Evolutionary conservation across 805 yeast species (phyloP), one percentile per base, ranked within the genome.

Genomic region (Pichia membranifaciens): DNA sequence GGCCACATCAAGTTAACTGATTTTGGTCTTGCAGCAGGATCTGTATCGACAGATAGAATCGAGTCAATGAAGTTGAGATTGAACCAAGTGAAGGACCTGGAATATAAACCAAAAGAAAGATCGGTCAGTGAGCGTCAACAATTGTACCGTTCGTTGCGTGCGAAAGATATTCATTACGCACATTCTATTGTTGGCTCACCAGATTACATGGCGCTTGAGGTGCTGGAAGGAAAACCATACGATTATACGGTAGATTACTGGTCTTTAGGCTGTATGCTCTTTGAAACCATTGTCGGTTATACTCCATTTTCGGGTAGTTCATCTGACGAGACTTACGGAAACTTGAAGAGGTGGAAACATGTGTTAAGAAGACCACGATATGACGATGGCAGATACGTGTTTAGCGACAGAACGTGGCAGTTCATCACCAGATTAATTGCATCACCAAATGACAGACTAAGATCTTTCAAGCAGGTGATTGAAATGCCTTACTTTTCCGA

Each of bases 141-240:
- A 58, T 72, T 89, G 62, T 93, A 90, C 67, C 81, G 87, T 52
- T 81, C 84, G n/a, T 64, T 83, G 46, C 79, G 95, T 55, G 84
- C 80, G 50, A 76, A 76, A 32, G 96, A 89, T 57, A 76, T 87
- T 50, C 88, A 86, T 57, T 84, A 85, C 59, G 98, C 99, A 16
- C 87, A 87, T 58, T 88, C 97, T 1, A 87, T 91, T 56, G 99
- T 93, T 15, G 99, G 99, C 1, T 86, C 96, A 5, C 99, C 99
- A 1, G 99, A 93, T 66, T 93, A 93, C 63, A 93, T 93, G 99
- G 99, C 99, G 1, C 73, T 93, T 43, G 99, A 93, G 66, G 98
- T 93, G 12, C 76, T 93, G 45, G 95, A 88, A 66, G 99, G 99
- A 7, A 85, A 84, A 60, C 81, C 82, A 49, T 93, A 93, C 65